Evolutionary conservation across 768 basidiomycete species (phyloP), one percentile per base, ranked within the genome.

Genomic region (Austroboletus eburneus): DNA sequence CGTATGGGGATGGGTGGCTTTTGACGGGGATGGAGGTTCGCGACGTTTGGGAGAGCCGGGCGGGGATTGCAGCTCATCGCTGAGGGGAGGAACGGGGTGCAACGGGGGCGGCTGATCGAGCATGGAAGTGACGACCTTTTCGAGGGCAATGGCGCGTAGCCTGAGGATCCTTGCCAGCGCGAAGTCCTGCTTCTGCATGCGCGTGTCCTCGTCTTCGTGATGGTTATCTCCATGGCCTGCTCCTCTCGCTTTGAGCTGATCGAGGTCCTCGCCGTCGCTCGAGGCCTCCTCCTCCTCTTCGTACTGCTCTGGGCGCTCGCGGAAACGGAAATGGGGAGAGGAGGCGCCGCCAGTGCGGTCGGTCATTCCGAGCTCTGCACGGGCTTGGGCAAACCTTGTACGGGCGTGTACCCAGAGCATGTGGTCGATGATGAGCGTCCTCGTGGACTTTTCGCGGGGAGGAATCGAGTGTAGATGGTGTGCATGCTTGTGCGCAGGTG

Each of bases 381-480:
- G 78, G 4, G 85, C 88, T 64, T 92, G 90, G 8, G 84, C 81
- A 53, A 89, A 87, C 48, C 90, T 77, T 13, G 88, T 88, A 52
- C 83, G 74, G 10, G 76, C 81, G 65, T 91, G 90, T 7, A 84
- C 85, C 87, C 86, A 91, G 40, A 91, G 71, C 75, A 90, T 81
- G 65, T 91, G 86, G 65, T 92, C 90, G 46, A 92, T 80, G 56
- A 91, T 92, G 46, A 91, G 73, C 9, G 88, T 91, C 25, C 88
- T 73, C 8, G 89, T 91, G n/a, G 85, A 87, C 71, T 91, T 92
- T 66, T 92, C 89, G 32, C 87, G 71, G 3, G 87, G 90, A 3
- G 89, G 89, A 25, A 92, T 91, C 2, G 86, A 81, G 61, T 92
- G 89, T 2, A 91, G 68, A 61, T 91, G 87, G 62, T 91, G 90